Percentiles rank a stretch among this genome's conserved stretches.
Conservation (phyloP, 495 filamentous ascomycete genomes). For the Annulohypoxylon moriforme region DNA sequence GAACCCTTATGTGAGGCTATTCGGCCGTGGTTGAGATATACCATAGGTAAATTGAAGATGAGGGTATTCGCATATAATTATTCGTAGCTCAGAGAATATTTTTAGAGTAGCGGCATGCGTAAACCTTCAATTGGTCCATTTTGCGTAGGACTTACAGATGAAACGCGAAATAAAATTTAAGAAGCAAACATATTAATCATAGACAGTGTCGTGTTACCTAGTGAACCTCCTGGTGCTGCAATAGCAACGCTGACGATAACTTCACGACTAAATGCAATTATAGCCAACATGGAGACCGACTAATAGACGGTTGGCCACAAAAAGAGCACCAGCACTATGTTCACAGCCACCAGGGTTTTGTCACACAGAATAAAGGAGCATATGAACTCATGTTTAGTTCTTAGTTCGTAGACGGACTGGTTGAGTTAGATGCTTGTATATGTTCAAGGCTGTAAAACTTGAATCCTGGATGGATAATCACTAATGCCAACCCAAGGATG, state of each 20-base stretch:
- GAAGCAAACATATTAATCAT: slow-evolving; percentile 14
- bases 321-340: not conserved
- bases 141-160: not conserved
- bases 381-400: not conserved
- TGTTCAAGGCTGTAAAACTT: not conserved
- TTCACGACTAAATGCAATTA: not conserved
- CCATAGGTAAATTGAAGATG: not conserved
- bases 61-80: not conserved
- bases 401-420: too few relatives aligned
- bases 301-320: not conserved
- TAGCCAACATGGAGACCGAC: not conserved
- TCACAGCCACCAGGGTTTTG: not conserved
- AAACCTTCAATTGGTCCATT: not conserved
- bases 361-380: not conserved
- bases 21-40: not conserved
- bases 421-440: not conserved
- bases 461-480: slow-evolving; percentile 3
- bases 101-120: not conserved
- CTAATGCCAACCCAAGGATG: slow-evolving; percentile 23
- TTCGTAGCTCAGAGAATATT: too few relatives aligned
- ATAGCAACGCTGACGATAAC: slow-evolving; percentile 6
- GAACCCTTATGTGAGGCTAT: not conserved
- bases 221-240: not conserved
- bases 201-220: slow-evolving; percentile 12
- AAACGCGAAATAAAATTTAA: not conserved